Conservation (phyloP, 2,329 filamentous ascomycete genomes). For the Alternaria hordeiaustralica region DNA sequence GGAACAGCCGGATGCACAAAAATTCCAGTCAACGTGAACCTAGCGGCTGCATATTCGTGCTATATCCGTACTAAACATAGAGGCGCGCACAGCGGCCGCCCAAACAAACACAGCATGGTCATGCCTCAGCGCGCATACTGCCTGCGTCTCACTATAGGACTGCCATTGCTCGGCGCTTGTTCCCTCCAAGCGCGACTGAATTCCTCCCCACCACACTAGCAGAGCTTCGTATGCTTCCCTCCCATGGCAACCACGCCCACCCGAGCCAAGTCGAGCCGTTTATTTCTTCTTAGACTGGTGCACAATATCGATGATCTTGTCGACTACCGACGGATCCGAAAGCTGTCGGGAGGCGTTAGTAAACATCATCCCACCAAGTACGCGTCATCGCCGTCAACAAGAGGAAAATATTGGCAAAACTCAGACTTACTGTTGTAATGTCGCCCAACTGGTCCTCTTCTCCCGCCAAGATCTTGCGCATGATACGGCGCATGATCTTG, state of each 20-base stretch:
- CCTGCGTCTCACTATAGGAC: conserved; percentile 12
- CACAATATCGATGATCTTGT: conserved; percentile 85
- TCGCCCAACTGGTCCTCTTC: conserved; percentile 98
- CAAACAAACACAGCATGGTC: conserved; percentile 1
- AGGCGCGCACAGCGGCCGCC: background rate
- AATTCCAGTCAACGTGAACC: background rate
- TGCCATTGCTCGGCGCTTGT: conserved; percentile 10
- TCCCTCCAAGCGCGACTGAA: background rate
- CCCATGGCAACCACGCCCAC: conserved; percentile 6
- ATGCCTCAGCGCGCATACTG: conserved; percentile 11
- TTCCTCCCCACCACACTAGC: background rate
- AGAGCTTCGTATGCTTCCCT: conserved; percentile 1
- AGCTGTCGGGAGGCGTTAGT: conserved; percentile 62
- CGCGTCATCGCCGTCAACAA: conserved; percentile 36
- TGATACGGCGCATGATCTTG: conserved; percentile 98
- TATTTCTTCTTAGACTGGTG: conserved; percentile 64
- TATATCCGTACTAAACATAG: conserved; percentile 9
- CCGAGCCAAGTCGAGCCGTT: conserved; percentile 17
- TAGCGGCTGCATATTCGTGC: background rate
- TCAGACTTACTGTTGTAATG: conserved; percentile 77
- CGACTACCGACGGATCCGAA: conserved; percentile 86
- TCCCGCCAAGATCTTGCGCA: conserved; percentile 95
- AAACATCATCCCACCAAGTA: conserved; percentile 24
- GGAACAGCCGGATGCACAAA: background rate
- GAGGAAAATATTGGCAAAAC: conserved; percentile 7